A percentile compares a stretch with the other conserved stretches of the same genome.
phyloP scores from a whole-genome alignment of 1,139 yeast species.

The Blastobotrys arbuscula region DNA sequence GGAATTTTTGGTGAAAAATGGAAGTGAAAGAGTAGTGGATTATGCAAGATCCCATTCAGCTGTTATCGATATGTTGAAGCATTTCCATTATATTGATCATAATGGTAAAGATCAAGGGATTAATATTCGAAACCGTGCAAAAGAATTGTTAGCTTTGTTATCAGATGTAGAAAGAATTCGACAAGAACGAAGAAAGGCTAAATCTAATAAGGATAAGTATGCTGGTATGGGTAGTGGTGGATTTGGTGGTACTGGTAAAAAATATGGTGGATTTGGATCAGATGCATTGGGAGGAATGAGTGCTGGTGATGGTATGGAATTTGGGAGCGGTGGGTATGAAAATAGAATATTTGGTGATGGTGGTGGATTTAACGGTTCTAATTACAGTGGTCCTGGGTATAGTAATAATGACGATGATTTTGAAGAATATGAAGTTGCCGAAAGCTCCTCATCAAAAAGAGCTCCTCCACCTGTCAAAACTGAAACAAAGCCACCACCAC shows the following conservation, averaged over 20 bases:
- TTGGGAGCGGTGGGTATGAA: constrained; percentile 33
- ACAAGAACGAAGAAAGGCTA: constrained; percentile 74
- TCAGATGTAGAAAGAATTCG: constrained; percentile 75
- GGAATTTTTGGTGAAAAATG: constrained; percentile 87
- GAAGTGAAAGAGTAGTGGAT: constrained; percentile 91
- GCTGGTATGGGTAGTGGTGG: constrained; percentile 39
- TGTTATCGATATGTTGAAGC: constrained; percentile 79
- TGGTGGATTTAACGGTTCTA: constrained; percentile 55
- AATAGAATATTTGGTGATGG: constrained; percentile 73
- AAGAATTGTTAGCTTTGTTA: constrained; percentile 63
- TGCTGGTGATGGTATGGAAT: constrained; percentile 22
- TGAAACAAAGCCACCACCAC: constrained; percentile 2
- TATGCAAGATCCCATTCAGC: constrained; percentile 84
- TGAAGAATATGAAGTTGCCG: constrained; percentile 36
- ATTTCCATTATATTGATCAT: constrained; percentile 90
- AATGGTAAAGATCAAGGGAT: constrained; percentile 96
- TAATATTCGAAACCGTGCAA: constrained; percentile 87
- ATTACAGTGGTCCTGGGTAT: constrained; percentile 33
- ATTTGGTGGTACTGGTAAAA: constrained; percentile 36
- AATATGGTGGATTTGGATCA: constrained; percentile 39
- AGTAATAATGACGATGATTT: constrained; percentile 39
- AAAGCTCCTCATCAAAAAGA: constrained; percentile 16
- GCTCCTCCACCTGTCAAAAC: constrained; percentile 2
- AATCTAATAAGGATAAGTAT: constrained; percentile 57
- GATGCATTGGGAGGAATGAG: constrained; percentile 18